Conservation (phyloP, 441 rosid species). For the Francoa sonchifolia region DNA sequence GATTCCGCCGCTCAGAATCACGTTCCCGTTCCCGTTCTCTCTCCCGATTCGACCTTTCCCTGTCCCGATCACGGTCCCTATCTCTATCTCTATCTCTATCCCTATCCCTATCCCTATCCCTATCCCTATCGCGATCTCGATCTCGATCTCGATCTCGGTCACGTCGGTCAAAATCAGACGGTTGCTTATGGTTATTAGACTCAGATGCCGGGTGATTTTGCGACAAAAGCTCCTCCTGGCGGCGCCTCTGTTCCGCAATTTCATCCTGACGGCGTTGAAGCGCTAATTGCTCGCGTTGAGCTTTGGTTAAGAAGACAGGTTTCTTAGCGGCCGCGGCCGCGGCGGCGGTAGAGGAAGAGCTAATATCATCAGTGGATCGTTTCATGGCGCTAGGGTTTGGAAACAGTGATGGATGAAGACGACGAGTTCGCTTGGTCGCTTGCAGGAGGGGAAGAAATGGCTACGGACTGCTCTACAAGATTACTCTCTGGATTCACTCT, state of each 20-base stretch:
- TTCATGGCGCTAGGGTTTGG: constrained; percentile 24
- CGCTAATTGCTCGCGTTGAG: constrained; percentile 67
- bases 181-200: too few species aligned
- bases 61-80: background rate
- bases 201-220: constrained; percentile 7
- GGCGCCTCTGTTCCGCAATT: constrained; percentile 39
- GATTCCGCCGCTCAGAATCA: constrained; percentile 29
- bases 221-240: constrained; percentile 27
- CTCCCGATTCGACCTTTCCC: background rate
- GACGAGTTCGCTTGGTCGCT: constrained; percentile 38
- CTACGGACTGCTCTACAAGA: too few species aligned
- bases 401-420: too few species aligned
- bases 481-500: too few species aligned
- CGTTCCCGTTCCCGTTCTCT: background rate
- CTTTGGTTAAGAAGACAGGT: constrained; percentile 72
- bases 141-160: constrained; percentile 32
- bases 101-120: constrained; percentile 35
- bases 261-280: constrained; percentile 71
- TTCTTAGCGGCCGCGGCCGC: constrained; percentile 17
- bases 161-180: too few species aligned
- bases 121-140: constrained; percentile 25
- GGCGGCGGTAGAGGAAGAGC: constrained; percentile 13
- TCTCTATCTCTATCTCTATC: constrained; percentile 9
- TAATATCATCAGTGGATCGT: constrained; percentile 25
- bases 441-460: constrained; percentile 66